A percentile compares a stretch with the other conserved stretches of the same genome.
Evolutionary conservation across 179 eudicot genomes (phyloP).

Genomic region (Spergularia azorica): DNA sequence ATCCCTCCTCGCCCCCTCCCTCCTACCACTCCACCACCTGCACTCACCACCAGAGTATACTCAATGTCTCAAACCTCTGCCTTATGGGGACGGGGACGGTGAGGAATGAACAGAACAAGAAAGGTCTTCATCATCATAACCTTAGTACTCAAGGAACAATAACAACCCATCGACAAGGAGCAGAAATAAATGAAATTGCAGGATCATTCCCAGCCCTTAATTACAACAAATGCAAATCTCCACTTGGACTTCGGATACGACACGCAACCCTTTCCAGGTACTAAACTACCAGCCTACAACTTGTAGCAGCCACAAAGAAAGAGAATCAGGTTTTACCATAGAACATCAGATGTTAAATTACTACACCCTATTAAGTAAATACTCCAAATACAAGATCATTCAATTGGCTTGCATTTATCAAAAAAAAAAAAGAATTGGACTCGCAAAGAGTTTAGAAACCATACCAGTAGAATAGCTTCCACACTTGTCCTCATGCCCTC

Average conservation of each 20-base stretch:
- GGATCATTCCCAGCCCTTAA: not conserved
- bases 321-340: not conserved
- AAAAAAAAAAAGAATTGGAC: not conserved
- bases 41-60: too few relatives aligned
- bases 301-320: not conserved
- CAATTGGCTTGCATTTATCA: not conserved
- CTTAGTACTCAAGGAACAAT: not conserved
- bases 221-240: not conserved
- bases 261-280: not conserved
- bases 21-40: too few relatives aligned
- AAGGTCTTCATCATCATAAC: not conserved
- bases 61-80: too few relatives aligned
- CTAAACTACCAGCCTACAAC: not conserved
- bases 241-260: not conserved
- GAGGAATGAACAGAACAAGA: not conserved
- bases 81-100: too few relatives aligned
- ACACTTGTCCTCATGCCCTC: conserved; percentile 76
- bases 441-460: conserved; percentile 5
- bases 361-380: not conserved
- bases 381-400: not conserved
- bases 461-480: conserved; percentile 70
- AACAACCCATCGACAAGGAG: not conserved
- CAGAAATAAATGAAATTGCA: not conserved
- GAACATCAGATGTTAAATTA: not conserved
- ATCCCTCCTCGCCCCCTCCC: too few relatives aligned